phyloP scores from a whole-genome alignment of 2,329 filamentous ascomycete genomes.

The Colletotrichum musae region DNA sequence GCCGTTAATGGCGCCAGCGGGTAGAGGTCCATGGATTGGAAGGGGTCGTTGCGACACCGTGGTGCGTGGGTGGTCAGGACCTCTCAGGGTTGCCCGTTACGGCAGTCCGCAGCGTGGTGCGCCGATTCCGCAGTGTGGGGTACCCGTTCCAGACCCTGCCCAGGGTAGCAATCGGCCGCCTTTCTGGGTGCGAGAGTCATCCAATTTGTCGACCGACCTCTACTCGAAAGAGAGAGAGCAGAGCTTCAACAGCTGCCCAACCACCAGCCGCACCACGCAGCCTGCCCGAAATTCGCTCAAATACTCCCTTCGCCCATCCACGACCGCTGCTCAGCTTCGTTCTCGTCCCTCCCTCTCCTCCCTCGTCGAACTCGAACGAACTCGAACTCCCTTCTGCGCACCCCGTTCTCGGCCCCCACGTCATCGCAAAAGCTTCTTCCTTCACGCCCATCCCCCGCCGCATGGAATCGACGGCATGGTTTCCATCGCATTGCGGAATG shows the following conservation, averaged over 20 bases:
- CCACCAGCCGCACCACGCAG: background rate
- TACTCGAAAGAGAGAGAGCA: slow-evolving; percentile 12
- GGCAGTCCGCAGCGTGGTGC: slow-evolving; percentile 39
- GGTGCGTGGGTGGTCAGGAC: background rate
- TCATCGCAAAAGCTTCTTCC: slow-evolving; percentile 3
- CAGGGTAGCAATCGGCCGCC: slow-evolving; percentile 36
- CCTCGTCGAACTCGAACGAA: background rate
- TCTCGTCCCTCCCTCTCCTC: background rate
- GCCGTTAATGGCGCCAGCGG: slow-evolving; percentile 17
- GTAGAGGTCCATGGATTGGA: background rate
- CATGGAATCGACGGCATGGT: slow-evolving; percentile 61
- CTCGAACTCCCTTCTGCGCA: background rate
- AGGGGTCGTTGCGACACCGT: no score
- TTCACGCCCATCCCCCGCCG: slow-evolving; percentile 30
- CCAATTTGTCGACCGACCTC: slow-evolving; percentile 34
- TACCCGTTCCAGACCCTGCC: slow-evolving; percentile 38
- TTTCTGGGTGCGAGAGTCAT: slow-evolving; percentile 39
- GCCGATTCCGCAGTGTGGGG: slow-evolving; percentile 42
- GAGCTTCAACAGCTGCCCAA: slow-evolving; percentile 41
- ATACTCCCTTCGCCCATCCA: slow-evolving; percentile 6
- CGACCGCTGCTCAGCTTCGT: no score
- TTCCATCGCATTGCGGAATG: slow-evolving; percentile 61
- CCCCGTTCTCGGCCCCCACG: background rate
- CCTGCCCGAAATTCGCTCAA: slow-evolving; percentile 34
- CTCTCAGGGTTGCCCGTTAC: slow-evolving; percentile 33